These are phyloP conservation scores for Arabidopsis thaliana DNA, from an alignment of 345 rosid genomes.

Conservation along the genomic window TAIR10.1 NC_003070.9:9529001-9529500, in stretches of 20 bases:
- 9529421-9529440: slow-evolving; percentile 95
- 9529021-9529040: neutral
- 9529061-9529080: neutral
- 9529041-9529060: neutral
- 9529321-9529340: slow-evolving; percentile 59
- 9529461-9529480: slow-evolving; percentile 79
- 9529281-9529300: slow-evolving; percentile 85
- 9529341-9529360: slow-evolving; percentile 78
- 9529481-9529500: slow-evolving; percentile 81
- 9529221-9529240: slow-evolving; percentile 7
- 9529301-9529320: slow-evolving; percentile 76
- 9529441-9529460: slow-evolving; percentile 92
- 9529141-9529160: slow-evolving; percentile 43
- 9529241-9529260: slow-evolving; percentile 9
- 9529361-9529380: slow-evolving; percentile 87
- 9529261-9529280: slow-evolving; percentile 82
- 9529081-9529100: neutral
- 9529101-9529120: slow-evolving; percentile 13
- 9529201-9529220: slow-evolving; percentile 15
- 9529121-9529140: neutral
- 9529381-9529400: slow-evolving; percentile 95
- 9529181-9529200: neutral
- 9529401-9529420: slow-evolving; percentile 93
- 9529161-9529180: neutral
- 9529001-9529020: slow-evolving; percentile 1